Evolutionary conservation across 176 grass and related monocot species (phyloP), one percentile per base, ranked within the genome.

Genomic region (Avena sativa): DNA sequence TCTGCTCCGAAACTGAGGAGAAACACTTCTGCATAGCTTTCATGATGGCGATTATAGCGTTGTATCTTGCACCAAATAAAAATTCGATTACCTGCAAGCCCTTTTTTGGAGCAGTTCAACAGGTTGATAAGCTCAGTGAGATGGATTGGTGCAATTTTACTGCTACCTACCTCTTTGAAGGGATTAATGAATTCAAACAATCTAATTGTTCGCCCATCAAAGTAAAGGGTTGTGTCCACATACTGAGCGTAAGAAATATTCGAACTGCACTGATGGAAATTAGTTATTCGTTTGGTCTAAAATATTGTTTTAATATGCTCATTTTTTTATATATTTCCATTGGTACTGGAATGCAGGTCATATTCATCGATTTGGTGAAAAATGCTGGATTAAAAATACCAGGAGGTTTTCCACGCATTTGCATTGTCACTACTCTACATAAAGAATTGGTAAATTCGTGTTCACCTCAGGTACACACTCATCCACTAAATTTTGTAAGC

Each of bases 281-380:
- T 69, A 69, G 7, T 40, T 19, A 38, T 9, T 40, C 14, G 9
- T 69, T 69, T 19, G 2, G 32, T 69, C 6, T 61, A 38, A 34
- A 21, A 16, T 17, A 40, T 69, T 40, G 6, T 19, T 38, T 3
- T 17, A 69, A 40, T 38, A 2, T 38, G 66, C 30, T 19, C 2
- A 69, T 69, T 8, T 38, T 8, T 19, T 16, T 36, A 34, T 34
- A 32, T 15, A 67, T 16, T 36, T 69, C 15, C 32, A 40, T 69
- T 69, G 32, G 2, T 69, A 38, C 16, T 38, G 30, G 7, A 40
- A 69, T 69, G 66, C 66, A 69, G 66, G 32, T 69, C 16, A 69
- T 71, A 71, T 71, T 71, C 17, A 44, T 71, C 17, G 68, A 71
- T 71, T 44, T 71, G 36, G 68, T 44, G 36, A 71, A 71, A 71